phyloP scores from a whole-genome alignment of 2,329 filamentous ascomycete genomes.

The Paraphoma sp. region DNA sequence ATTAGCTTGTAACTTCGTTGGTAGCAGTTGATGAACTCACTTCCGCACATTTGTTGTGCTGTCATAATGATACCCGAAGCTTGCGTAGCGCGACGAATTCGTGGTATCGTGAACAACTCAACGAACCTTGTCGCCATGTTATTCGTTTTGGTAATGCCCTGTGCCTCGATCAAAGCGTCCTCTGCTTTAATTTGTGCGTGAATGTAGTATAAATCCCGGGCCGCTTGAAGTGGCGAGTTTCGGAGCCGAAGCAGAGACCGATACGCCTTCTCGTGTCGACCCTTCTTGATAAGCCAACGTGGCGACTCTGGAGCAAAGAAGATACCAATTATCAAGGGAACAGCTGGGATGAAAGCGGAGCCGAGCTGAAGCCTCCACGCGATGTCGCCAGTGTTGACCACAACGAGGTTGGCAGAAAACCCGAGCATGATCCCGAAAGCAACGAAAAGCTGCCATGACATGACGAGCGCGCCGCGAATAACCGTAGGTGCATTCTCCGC shows the following conservation, averaged over 20 bases:
- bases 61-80: conserved; percentile 73
- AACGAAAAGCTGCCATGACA: conserved; percentile 47
- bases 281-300: conserved; percentile 45
- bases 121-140: conserved; percentile 48
- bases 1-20: background rate
- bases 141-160: conserved; percentile 20
- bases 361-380: conserved; percentile 50
- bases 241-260: background rate
- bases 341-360: conserved; percentile 47
- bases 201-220: conserved; percentile 51
- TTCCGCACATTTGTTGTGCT: conserved; percentile 38
- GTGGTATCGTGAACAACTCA: conserved; percentile 70
- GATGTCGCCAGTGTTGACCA: conserved; percentile 41
- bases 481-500: background rate
- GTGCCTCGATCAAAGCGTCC: conserved; percentile 24
- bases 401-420: conserved; percentile 39
- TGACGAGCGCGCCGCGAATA: background rate
- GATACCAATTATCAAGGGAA: conserved; percentile 44
- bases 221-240: conserved; percentile 41
- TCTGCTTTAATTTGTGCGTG: conserved; percentile 43
- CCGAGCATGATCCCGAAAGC: conserved; percentile 45
- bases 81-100: conserved; percentile 72
- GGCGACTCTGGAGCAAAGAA: conserved; percentile 50
- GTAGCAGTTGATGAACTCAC: conserved; percentile 33
- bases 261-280: conserved; percentile 23